Base-by-base conservation (phyloP, 2,329 filamentous ascomycete genomes). In the Talaromyces sp. region DNA sequence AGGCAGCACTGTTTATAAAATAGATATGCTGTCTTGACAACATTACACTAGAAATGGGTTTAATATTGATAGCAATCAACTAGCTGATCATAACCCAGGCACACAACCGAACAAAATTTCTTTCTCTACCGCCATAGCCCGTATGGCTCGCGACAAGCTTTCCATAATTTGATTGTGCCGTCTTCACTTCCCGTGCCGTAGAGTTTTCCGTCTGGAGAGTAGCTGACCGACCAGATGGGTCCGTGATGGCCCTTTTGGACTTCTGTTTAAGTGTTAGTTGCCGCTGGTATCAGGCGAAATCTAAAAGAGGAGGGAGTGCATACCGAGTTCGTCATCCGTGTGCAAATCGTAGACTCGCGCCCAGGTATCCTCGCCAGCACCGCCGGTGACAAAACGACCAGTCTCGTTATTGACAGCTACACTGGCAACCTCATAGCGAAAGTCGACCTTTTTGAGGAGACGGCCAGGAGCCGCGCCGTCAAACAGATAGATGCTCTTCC, bases 171-270 rank as follows among this genome's bases (percentile, higher is more conserved):
- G 74, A 99, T 95, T 0, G 94, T 99, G 46, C 94, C 94, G 69
- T 99, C 94, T 73, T 99, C 94, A 54, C 92, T 97, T 31, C 91
- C 94, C 1, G 94, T 99, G 1, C 92, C 94, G 72, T 97, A 99
- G 8, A 99, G 80, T 72, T 96, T 97, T 53, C 92, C 92, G 70
- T 99, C 94, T 0, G 94, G 94, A 0, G 92, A 94, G 75, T 96
- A 99, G 60, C 89, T 88, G 62, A 95, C 87, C 6, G 92, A 96
- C 94, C 94, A 99, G 63, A 99, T 94, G 1, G 93, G 93, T 1
- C 94, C 94, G 70, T 99, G 94, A 68, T 99, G 94, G 26, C 94
- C 94, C 77, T 97, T 97, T 78, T 96, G 91, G 12, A 93, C 88
- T 73, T 97, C 94, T 88, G 63, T 8, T 46, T 12, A 24, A 9